These are phyloP conservation scores for Cydonia oblonga DNA, from an alignment of 331 rosid species.

Conservation along the genomic window DNA sequence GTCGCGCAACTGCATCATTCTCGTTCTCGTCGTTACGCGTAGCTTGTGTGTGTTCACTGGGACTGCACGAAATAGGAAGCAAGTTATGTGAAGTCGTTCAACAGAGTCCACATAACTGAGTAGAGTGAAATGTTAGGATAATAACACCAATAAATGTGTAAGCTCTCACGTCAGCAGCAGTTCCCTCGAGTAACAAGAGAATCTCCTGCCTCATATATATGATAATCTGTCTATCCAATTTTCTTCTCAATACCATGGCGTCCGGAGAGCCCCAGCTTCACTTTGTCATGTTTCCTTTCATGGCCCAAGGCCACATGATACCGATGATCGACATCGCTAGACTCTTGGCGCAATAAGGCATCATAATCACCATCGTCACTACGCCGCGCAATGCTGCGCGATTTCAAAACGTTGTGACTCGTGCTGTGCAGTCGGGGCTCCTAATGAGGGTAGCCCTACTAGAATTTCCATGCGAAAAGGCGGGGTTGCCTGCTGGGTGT, in stretches of 20 bases:
- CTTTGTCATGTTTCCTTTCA: constrained; percentile 38
- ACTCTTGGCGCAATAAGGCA: constrained; percentile 27
- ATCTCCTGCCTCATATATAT: not conserved
- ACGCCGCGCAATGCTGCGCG: constrained; percentile 43
- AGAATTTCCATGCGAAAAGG: constrained; percentile 28
- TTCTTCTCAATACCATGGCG: not conserved
- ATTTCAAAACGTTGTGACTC: constrained; percentile 5
- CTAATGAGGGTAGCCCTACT: constrained; percentile 22
- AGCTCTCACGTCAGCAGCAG: not conserved
- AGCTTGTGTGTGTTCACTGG: no score
- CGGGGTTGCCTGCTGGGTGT: constrained; percentile 45
- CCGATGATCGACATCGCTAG: constrained; percentile 49
- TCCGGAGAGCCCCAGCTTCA: constrained; percentile 12
- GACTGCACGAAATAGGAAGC: not conserved
- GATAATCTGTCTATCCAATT: not conserved
- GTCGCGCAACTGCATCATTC: no score
- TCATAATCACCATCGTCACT: constrained; percentile 32
- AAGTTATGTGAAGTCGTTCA: not conserved
- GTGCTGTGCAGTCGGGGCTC: constrained; percentile 6
- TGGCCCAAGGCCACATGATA: constrained; percentile 59
- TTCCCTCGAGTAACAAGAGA: not conserved
- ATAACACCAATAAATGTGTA: not conserved
- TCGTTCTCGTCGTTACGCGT: no score
- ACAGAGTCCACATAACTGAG: not conserved
- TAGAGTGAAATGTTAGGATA: no score